Conservation (phyloP, 139 green algal genomes). For the Tetratostichococcus sp. region DNA sequence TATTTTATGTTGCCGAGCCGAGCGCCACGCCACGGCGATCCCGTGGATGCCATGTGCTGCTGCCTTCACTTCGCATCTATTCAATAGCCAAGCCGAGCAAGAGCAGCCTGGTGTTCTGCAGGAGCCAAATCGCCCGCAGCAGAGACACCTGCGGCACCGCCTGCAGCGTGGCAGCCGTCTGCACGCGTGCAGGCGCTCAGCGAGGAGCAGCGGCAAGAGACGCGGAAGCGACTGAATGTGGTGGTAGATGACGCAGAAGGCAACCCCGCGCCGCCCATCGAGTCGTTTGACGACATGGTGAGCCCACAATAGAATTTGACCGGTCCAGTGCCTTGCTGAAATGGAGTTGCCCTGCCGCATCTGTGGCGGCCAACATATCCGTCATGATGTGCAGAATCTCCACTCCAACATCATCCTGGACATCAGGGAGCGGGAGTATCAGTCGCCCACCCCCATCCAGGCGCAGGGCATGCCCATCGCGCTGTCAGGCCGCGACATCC, state of each 20-base stretch:
- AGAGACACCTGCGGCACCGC: background rate
- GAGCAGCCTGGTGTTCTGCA: slow-evolving; percentile 26
- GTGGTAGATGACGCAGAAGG: slow-evolving; percentile 50
- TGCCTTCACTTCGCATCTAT: background rate
- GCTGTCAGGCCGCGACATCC: slow-evolving; percentile 73
- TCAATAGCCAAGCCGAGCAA: background rate
- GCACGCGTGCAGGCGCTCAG: slow-evolving; percentile 51
- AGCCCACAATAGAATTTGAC: background rate
- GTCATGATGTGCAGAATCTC: slow-evolving; percentile 50
- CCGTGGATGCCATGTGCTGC: too few species aligned
- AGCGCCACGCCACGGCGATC: too few species aligned
- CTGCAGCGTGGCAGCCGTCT: slow-evolving; percentile 39
- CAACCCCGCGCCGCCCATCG: slow-evolving; percentile 44
- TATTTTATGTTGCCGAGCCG: background rate
- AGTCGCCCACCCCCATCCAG: slow-evolving; percentile 87
- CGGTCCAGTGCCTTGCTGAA: background rate
- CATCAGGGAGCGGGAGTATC: slow-evolving; percentile 77
- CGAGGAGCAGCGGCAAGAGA: slow-evolving; percentile 59
- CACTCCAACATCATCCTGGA: slow-evolving; percentile 73
- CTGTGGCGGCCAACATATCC: too few species aligned
- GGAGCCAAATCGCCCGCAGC: background rate
- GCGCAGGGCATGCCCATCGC: slow-evolving; percentile 80
- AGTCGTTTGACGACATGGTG: slow-evolving; percentile 79
- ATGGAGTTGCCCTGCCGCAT: too few species aligned
- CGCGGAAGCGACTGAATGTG: slow-evolving; percentile 65